Conservation (phyloP, 768 basidiomycete genomes). For the Tephrocybe sp. region DNA sequence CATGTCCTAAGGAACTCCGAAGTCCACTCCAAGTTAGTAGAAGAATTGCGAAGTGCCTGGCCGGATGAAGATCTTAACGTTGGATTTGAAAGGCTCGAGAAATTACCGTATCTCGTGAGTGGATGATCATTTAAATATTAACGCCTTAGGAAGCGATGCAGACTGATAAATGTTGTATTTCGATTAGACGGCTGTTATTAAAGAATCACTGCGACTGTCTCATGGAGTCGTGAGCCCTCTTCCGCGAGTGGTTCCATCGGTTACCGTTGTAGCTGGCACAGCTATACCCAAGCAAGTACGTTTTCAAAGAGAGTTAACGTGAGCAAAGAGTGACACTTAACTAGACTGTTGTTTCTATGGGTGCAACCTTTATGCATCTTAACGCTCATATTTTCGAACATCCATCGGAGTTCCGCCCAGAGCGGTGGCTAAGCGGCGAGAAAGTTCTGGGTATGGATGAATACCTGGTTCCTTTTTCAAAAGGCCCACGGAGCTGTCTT, state of each 20-base stretch:
- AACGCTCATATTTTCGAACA: conserved; percentile 25
- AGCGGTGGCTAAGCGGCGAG: conserved; percentile 25
- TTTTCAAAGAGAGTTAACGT: background rate
- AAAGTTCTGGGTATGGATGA: conserved; percentile 19
- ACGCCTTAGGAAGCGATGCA: no score
- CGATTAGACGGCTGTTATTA: conserved; percentile 44
- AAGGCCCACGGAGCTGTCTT: conserved; percentile 13
- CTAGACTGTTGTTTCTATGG: conserved; percentile 30
- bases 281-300: conserved; percentile 10
- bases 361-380: conserved; percentile 24
- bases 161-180: no score
- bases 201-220: conserved; percentile 42
- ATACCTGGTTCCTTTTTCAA: conserved; percentile 25
- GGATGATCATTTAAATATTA: no score
- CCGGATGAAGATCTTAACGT: conserved; percentile 13
- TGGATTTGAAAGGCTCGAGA: conserved; percentile 37
- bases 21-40: background rate
- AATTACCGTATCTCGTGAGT: conserved; percentile 45
- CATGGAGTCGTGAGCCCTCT: conserved; percentile 37
- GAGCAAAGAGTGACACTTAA: background rate
- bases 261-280: conserved; percentile 31
- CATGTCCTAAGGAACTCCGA: background rate
- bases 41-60: background rate
- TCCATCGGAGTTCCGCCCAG: conserved; percentile 27
- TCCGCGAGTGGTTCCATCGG: conserved; percentile 35